phyloP scores from a whole-genome alignment of 208 protist genomes.

The Naegleria fowleri region DNA sequence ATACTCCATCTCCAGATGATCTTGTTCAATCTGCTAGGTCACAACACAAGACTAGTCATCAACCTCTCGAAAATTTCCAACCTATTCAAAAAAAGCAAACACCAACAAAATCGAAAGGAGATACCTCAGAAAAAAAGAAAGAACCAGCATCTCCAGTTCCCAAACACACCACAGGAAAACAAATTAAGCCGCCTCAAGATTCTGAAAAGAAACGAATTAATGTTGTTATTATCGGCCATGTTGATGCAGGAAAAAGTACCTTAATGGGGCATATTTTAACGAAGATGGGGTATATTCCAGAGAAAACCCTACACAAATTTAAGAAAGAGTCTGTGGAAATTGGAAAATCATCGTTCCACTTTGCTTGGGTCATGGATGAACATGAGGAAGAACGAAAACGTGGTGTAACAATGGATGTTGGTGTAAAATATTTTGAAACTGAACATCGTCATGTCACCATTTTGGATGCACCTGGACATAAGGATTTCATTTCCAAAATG shows the following conservation, averaged over 20 bases:
- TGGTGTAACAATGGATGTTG: constrained; percentile 87
- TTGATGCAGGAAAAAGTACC: constrained; percentile 79
- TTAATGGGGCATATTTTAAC: constrained; percentile 76
- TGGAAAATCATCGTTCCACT: constrained; percentile 87
- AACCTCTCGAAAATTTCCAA: background rate
- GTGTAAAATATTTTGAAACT: constrained; percentile 81
- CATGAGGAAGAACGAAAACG: constrained; percentile 84
- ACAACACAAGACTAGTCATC: background rate
- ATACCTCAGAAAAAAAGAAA: background rate
- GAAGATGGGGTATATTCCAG: constrained; percentile 75
- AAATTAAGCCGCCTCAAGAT: background rate
- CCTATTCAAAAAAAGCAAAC: background rate
- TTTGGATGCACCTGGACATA: constrained; percentile 85
- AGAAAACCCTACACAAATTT: constrained; percentile 74
- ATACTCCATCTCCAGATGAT: background rate
- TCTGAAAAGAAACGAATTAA: constrained; percentile 25
- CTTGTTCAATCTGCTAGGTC: background rate
- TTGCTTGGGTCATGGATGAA: constrained; percentile 89
- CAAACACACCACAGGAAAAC: background rate
- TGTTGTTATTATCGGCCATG: constrained; percentile 51
- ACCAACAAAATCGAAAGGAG: background rate
- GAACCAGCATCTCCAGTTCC: background rate
- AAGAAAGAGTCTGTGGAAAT: constrained; percentile 63
- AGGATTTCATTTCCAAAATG: constrained; percentile 87
- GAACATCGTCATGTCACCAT: constrained; percentile 72